Percentiles rank a stretch among this genome's conserved stretches.
phyloP scores from a whole-genome alignment of 2,329 filamentous ascomycete species.

The Colletotrichum sansevieriae region DNA sequence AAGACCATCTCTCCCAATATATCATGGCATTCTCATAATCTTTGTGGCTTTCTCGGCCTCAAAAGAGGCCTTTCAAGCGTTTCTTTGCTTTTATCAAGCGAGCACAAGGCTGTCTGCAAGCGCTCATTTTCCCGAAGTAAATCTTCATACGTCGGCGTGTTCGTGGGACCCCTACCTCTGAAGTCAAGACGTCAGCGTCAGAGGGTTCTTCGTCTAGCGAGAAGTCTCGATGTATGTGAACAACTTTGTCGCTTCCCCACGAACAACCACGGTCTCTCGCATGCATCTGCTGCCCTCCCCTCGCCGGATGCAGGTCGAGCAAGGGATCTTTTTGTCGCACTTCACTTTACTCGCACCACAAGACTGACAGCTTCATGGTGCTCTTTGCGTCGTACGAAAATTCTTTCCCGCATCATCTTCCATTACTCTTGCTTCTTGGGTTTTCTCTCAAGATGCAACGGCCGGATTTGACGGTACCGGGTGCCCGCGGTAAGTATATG shows the following conservation, averaged over 20 bases:
- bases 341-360: conserved; percentile 46
- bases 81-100: too few relatives aligned
- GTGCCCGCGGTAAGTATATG: too few relatives aligned
- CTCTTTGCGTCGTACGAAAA: conserved; percentile 44
- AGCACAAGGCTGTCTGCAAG: too few relatives aligned
- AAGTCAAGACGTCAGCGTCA: neutral
- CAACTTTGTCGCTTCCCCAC: conserved; percentile 31
- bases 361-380: conserved; percentile 44
- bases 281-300: conserved; percentile 37
- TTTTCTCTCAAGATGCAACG: too few relatives aligned
- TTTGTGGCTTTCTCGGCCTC: too few relatives aligned
- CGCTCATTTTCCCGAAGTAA: conserved; percentile 14
- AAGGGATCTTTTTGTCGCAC: conserved; percentile 46
- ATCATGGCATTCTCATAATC: too few relatives aligned
- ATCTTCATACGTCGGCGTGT: conserved; percentile 9
- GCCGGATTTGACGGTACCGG: too few relatives aligned
- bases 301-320: conserved; percentile 44
- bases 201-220: neutral
- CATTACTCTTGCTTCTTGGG: neutral
- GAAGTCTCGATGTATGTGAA: neutral
- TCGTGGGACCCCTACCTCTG: neutral
- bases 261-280: conserved; percentile 34
- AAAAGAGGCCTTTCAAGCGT: too few relatives aligned
- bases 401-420: neutral
- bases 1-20: too few relatives aligned